These are phyloP conservation scores for Diaporthe sp. DNA, from an alignment of 2,329 filamentous ascomycete species.

Conservation along the genomic window DNA sequence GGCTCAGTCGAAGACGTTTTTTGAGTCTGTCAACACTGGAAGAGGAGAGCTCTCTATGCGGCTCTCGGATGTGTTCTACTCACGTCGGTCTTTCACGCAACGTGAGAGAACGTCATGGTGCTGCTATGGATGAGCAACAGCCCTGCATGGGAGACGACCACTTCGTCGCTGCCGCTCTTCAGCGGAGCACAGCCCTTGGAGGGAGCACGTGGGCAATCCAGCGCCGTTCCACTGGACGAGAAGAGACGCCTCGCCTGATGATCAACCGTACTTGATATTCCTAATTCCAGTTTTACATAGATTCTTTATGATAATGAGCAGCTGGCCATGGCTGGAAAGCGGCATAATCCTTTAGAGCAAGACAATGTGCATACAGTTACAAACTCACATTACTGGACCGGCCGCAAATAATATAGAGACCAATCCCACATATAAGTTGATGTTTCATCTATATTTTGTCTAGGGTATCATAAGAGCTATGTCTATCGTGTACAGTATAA, in stretches of 20 bases:
- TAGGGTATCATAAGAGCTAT: slow-evolving; percentile 35
- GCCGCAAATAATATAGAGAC: no score
- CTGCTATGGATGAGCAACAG: not conserved
- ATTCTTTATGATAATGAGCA: not conserved
- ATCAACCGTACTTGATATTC: no score
- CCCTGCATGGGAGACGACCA: not conserved
- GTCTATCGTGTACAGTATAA: slow-evolving; percentile 6
- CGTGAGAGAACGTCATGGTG: not conserved
- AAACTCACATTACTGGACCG: not conserved
- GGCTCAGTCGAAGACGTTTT: not conserved
- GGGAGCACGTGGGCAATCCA: not conserved
- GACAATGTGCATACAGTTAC: no score
- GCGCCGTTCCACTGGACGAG: not conserved
- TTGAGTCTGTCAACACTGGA: not conserved
- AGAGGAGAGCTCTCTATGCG: not conserved
- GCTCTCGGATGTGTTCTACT: not conserved
- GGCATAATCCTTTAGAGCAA: no score
- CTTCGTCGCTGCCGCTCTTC: not conserved
- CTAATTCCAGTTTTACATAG: not conserved
- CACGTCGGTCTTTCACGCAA: not conserved
- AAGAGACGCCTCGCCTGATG: not conserved
- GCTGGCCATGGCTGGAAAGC: not conserved
- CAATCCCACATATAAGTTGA: not conserved
- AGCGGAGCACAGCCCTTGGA: not conserved
- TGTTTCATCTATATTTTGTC: not conserved